Base-by-base conservation (phyloP, 1,139 yeast genomes). In the Nakaseomyces kungkrabaensis region DNA sequence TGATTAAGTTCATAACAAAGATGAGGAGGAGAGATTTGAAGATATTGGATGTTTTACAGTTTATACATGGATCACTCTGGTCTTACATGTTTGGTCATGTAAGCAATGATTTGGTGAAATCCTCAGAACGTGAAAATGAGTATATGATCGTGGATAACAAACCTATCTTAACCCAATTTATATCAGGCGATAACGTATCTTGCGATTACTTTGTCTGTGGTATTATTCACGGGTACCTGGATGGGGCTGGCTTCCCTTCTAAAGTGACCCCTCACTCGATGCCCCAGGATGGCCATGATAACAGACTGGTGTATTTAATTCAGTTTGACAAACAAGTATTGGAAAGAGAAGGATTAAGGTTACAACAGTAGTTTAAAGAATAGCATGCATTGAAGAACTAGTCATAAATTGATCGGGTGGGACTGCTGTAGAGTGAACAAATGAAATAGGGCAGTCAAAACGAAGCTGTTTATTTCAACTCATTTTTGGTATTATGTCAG, bases 81-180 rank as follows among this genome's bases (percentile, higher is more conserved):
- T 77, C 75, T 53, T 73, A 84, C 13, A 68, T 90, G 24, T 92
- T 92, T 69, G 95, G 92, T 9, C 81, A 81, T 60, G 72, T 77
- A 0, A 96, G 97, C 26, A 92, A 89, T 67, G 95, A 85, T 52
- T 71, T 94, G 51, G 97, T 92, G 58, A 84, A 84, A 66, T 85
- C 95, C 1, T 86, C 87, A 50, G 96, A 90, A 47, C 76, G 82
- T 37, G 77, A 77, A 10, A 82, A 84, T 57, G 97, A 92, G 66
- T 94, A 79, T 62, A 81, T 80, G 88, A 87, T 94, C 52, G 82
- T 84, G 24, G 98, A 92, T 64, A 81, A 85, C 59, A 69, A 76
- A 27, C 98, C 98, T 3, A 61, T 85, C 50, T 75, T 90, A 47
- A 77, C 92, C 9, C 82, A 79, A 58, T 92, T 78, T 64, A 82